These are phyloP conservation scores for Climacium dendroides DNA, from an alignment of 225 moss, liverwort and hornwort species.

Conservation along the genomic window DNA sequence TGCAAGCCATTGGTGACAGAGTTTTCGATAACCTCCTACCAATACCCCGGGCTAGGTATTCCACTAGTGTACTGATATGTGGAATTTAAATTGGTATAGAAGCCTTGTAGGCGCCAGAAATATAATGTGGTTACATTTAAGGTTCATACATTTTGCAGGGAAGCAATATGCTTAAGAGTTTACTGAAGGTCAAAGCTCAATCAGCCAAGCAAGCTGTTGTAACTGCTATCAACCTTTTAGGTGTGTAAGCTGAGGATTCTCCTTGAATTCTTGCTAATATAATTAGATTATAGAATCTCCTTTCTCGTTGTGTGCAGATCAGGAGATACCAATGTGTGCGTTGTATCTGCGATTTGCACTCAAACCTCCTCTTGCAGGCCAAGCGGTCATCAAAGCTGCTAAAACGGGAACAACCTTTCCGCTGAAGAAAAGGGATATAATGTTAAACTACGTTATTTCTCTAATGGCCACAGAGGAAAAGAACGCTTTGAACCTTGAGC, in stretches of 20 bases:
- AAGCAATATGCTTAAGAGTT: slow-evolving; percentile 70
- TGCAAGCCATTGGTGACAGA: neutral
- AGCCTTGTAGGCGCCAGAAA: neutral
- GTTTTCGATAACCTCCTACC: neutral
- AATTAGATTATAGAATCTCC: neutral
- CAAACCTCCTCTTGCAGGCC: slow-evolving; percentile 35
- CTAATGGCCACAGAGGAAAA: slow-evolving; percentile 45
- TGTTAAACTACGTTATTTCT: slow-evolving; percentile 64
- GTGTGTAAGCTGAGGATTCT: slow-evolving; percentile 3
- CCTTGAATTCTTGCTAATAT: neutral
- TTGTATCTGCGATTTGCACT: neutral
- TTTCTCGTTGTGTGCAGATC: neutral
- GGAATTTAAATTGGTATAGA: neutral
- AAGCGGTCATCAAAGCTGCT: slow-evolving; percentile 75
- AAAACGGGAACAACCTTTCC: slow-evolving; percentile 61
- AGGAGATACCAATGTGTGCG: neutral
- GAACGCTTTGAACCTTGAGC: slow-evolving; percentile 24
- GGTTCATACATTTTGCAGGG: slow-evolving; percentile 35
- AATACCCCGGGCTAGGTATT: neutral
- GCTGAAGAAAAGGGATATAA: slow-evolving; percentile 66
- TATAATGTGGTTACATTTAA: neutral
- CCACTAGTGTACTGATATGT: neutral
- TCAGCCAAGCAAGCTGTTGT: slow-evolving; percentile 90
- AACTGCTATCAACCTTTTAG: slow-evolving; percentile 72
- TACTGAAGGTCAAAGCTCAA: slow-evolving; percentile 68